phyloP scores from a whole-genome alignment of 345 rosid genomes.

The Ailanthus altissimus region DNA sequence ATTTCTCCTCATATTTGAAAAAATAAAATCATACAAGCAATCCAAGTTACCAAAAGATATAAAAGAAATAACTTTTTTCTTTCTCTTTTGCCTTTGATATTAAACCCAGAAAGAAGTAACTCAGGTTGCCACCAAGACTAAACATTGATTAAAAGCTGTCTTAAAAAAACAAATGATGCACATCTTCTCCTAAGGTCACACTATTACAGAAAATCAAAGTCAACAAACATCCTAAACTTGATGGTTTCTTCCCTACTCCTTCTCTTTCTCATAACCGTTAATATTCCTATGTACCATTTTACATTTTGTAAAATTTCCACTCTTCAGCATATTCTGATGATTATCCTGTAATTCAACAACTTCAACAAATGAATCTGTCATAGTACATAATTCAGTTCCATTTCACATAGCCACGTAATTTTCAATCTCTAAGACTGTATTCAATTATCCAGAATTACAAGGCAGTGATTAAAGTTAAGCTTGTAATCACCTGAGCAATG shows the following conservation, averaged over 20 bases:
- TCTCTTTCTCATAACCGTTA: not conserved
- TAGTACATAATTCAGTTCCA: not conserved
- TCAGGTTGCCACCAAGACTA: not conserved
- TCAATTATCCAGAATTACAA: not conserved
- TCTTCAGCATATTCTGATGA: not conserved
- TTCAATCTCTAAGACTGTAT: not conserved
- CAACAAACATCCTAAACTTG: not conserved
- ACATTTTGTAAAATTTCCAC: not conserved
- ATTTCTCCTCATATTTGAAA: not conserved
- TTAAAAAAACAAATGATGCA: not conserved
- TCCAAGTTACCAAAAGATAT: not conserved
- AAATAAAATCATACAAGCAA: not conserved
- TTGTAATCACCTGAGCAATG: constrained; percentile 64
- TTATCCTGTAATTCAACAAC: not conserved
- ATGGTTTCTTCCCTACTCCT: not conserved
- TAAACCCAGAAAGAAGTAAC: not conserved
- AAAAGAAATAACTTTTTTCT: not conserved
- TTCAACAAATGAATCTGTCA: not conserved
- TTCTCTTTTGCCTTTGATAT: not conserved
- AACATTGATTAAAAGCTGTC: not conserved
- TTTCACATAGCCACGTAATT: not conserved
- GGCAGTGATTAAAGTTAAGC: not conserved
- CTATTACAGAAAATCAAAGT: not conserved
- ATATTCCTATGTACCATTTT: not conserved
- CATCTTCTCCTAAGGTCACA: not conserved